Evolutionary conservation across 192 early-diverging fungal species (phyloP).

Genomic region (Entomortierella chlamydospora): DNA sequence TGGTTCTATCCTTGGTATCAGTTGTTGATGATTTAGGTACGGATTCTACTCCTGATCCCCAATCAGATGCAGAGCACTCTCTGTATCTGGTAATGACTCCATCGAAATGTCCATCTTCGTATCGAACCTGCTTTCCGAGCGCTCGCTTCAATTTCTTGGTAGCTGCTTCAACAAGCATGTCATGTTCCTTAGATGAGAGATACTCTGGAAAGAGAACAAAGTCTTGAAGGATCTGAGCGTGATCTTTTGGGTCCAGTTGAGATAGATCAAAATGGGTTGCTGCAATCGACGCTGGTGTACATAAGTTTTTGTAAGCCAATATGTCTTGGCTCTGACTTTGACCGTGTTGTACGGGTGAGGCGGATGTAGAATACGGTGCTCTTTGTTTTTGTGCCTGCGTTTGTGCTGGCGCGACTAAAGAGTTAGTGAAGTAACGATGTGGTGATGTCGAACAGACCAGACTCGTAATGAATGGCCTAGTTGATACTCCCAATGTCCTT

Average conservation of each 20-base stretch:
- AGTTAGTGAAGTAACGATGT: no score
- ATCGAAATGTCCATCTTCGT: slow-evolving; percentile 84
- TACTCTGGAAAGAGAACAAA: slow-evolving; percentile 61
- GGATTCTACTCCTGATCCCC: slow-evolving; percentile 57
- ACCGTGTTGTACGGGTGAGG: no score
- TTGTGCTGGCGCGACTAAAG: no score
- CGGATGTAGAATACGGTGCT: no score
- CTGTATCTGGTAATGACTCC: slow-evolving; percentile 78
- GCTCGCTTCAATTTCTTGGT: slow-evolving; percentile 60
- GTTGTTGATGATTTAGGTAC: slow-evolving; percentile 24
- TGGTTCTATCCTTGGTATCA: slow-evolving; percentile 54
- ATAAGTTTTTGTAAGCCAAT: slow-evolving; percentile 1
- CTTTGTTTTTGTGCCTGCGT: no score
- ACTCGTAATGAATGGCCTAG: no score
- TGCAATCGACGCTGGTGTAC: slow-evolving; percentile 9
- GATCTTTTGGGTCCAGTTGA: slow-evolving; percentile 13
- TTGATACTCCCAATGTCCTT: no score
- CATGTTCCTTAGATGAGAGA: slow-evolving; percentile 53
- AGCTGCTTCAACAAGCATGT: slow-evolving; percentile 46
- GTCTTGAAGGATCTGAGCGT: slow-evolving; percentile 37
- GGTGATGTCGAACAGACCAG: no score
- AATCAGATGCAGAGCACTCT: slow-evolving; percentile 76
- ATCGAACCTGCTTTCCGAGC: slow-evolving; percentile 58
- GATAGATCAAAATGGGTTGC: slow-evolving; percentile 39
- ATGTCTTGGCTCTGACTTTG: no score